These are phyloP conservation scores for Plasmodium inui DNA, from an alignment of 169 alveolate genomes.

Conservation along the genomic window DNA sequence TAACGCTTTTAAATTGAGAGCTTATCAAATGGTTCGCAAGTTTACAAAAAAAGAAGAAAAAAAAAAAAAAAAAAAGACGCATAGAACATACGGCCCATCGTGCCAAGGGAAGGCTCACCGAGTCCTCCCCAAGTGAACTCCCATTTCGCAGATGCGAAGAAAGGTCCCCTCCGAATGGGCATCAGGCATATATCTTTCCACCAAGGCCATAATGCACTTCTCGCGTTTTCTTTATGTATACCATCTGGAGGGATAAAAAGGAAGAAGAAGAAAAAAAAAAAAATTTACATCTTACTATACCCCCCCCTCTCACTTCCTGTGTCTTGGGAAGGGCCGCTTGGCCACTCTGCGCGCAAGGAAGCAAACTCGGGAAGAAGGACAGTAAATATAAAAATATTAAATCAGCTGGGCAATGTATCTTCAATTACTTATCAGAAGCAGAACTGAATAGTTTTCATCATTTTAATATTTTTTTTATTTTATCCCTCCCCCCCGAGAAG, in stretches of 20 bases:
- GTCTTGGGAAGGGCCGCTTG: background rate
- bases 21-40: background rate
- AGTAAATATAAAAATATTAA: constrained; percentile 25
- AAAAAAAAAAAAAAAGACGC: background rate
- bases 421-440: constrained; percentile 63
- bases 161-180: background rate
- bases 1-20: background rate
- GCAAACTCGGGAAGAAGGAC: background rate
- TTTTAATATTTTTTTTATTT: constrained; percentile 50
- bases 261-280: too few relatives aligned
- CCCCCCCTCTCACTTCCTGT: background rate
- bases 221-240: background rate
- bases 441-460: constrained; percentile 52
- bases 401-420: constrained; percentile 52
- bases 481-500: background rate
- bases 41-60: background rate
- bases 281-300: background rate
- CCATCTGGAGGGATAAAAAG: background rate
- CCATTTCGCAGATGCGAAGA: background rate
- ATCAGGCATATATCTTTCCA: background rate
- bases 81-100: background rate
- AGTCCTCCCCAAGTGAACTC: background rate
- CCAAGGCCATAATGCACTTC: background rate
- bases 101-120: background rate
- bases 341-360: background rate